These are phyloP conservation scores for Juglanconis oblonga DNA, from an alignment of 2,329 filamentous ascomycete genomes.

Conservation along the genomic window DNA sequence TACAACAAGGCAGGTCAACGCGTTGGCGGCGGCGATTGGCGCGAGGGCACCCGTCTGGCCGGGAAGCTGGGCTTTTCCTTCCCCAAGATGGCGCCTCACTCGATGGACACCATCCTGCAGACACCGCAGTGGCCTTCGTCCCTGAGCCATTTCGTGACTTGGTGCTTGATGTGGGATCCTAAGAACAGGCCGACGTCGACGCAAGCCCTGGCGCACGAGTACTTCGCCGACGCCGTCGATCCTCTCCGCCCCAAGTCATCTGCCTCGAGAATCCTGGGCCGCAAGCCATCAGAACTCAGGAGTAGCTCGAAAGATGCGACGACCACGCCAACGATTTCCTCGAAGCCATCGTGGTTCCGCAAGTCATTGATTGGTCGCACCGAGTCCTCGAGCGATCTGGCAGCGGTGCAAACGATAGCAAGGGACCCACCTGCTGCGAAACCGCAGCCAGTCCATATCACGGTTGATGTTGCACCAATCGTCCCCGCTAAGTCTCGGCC, in stretches of 20 bases:
- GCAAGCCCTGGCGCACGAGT: slow-evolving; percentile 93
- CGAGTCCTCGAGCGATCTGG: slow-evolving; percentile 57
- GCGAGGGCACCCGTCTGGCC: slow-evolving; percentile 85
- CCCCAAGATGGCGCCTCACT: slow-evolving; percentile 97
- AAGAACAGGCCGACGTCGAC: slow-evolving; percentile 86
- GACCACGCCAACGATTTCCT: slow-evolving; percentile 54
- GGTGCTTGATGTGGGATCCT: slow-evolving; percentile 99
- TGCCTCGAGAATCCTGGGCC: slow-evolving; percentile 76
- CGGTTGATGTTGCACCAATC: slow-evolving; percentile 38
- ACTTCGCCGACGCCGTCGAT: slow-evolving; percentile 89
- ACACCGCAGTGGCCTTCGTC: slow-evolving; percentile 87
- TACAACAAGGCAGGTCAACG: slow-evolving; percentile 85
- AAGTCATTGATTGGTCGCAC: slow-evolving; percentile 86
- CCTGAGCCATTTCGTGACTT: slow-evolving; percentile 90
- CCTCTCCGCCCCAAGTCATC: slow-evolving; percentile 90
- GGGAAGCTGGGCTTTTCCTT: slow-evolving; percentile 98
- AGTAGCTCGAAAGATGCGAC: slow-evolving; percentile 63
- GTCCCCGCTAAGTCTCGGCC: slow-evolving; percentile 41
- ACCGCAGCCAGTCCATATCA: slow-evolving; percentile 42
- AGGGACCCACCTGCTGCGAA: slow-evolving; percentile 47
- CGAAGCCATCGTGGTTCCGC: slow-evolving; percentile 95
- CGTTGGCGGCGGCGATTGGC: slow-evolving; percentile 96
- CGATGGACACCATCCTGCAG: slow-evolving; percentile 91
- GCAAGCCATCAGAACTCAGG: slow-evolving; percentile 84
- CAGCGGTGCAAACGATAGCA: slow-evolving; percentile 44